phyloP scores from a whole-genome alignment of 2,329 filamentous ascomycete species.

The Colletotrichum camelliae region DNA sequence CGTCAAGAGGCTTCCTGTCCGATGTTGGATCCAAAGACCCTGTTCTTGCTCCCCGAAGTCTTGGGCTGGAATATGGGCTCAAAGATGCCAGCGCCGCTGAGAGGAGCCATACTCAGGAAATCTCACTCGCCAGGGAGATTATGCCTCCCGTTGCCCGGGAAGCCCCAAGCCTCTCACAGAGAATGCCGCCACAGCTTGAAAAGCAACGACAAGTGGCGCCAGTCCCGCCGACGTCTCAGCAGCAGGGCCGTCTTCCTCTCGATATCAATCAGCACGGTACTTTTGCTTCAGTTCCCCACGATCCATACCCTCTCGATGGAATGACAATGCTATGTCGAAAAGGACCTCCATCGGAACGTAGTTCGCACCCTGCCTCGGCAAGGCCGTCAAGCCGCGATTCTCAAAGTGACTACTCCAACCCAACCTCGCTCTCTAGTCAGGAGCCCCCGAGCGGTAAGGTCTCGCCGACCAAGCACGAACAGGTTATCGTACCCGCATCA shows the following conservation, averaged over 20 bases:
- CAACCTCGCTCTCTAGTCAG: conserved; percentile 86
- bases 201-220: conserved; percentile 3
- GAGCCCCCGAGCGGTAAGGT: conserved; percentile 77
- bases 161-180: conserved; percentile 57
- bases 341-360: conserved; percentile 64
- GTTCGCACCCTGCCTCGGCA: conserved; percentile 59
- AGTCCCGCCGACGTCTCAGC: conserved; percentile 24
- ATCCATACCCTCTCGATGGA: conserved; percentile 91
- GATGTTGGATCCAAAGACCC: not conserved
- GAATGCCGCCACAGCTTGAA: conserved; percentile 26
- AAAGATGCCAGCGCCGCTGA: not conserved
- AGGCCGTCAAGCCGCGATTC: conserved; percentile 86
- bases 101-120: conserved; percentile 66
- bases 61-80: not conserved
- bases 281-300: conserved; percentile 78
- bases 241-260: conserved; percentile 39
- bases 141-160: conserved; percentile 54
- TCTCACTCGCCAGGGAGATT: conserved; percentile 62
- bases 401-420: conserved; percentile 88
- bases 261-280: conserved; percentile 63
- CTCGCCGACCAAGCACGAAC: conserved; percentile 74
- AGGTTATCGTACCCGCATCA: conserved; percentile 45
- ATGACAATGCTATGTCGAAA: conserved; percentile 97
- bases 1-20: not conserved
- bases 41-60: not conserved